Percentiles rank a stretch among this genome's conserved stretches.
Conservation (phyloP, 495 filamentous ascomycete species). For the Hypoxylon lienhwacheense region DNA sequence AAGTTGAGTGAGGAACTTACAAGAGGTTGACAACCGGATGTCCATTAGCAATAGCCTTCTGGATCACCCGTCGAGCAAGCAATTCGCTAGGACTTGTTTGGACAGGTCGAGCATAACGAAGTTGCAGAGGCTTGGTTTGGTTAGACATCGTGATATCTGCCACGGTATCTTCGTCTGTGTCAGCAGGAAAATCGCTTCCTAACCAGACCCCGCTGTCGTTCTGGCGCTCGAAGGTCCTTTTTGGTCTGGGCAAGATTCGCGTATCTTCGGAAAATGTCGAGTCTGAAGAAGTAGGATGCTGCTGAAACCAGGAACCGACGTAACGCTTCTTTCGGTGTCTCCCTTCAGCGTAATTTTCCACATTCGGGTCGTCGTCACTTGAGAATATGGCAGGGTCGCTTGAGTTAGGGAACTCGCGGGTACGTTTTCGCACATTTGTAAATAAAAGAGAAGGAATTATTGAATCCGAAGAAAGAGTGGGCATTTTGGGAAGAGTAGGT, state of each 20-base stretch:
- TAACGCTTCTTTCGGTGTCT: constrained; percentile 64
- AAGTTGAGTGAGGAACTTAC: constrained; percentile 48
- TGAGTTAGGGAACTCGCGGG: constrained; percentile 50
- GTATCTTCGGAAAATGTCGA: constrained; percentile 45
- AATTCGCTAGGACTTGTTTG: constrained; percentile 33
- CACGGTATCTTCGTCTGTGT: constrained; percentile 43
- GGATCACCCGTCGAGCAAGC: constrained; percentile 45
- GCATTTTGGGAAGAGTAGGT: constrained; percentile 47
- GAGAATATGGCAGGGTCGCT: constrained; percentile 79
- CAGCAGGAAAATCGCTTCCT: constrained; percentile 61
- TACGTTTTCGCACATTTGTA: constrained; percentile 47
- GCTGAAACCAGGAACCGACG: constrained; percentile 72
- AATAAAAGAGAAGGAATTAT: constrained; percentile 38
- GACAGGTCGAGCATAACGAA: constrained; percentile 22
- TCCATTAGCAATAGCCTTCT: constrained; percentile 62
- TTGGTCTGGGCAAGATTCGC: constrained; percentile 40
- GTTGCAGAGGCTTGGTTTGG: constrained; percentile 29
- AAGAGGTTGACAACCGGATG: constrained; percentile 65
- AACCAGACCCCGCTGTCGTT: constrained; percentile 85
- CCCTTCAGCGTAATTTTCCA: constrained; percentile 68
- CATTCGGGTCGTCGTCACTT: constrained; percentile 71
- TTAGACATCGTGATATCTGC: constrained; percentile 27
- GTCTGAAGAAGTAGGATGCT: constrained; percentile 50
- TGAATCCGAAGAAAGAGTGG: constrained; percentile 39
- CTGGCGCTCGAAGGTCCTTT: constrained; percentile 62